Evolutionary conservation across 768 basidiomycete genomes (phyloP).

Genomic region (Hemileccinum impolitum): DNA sequence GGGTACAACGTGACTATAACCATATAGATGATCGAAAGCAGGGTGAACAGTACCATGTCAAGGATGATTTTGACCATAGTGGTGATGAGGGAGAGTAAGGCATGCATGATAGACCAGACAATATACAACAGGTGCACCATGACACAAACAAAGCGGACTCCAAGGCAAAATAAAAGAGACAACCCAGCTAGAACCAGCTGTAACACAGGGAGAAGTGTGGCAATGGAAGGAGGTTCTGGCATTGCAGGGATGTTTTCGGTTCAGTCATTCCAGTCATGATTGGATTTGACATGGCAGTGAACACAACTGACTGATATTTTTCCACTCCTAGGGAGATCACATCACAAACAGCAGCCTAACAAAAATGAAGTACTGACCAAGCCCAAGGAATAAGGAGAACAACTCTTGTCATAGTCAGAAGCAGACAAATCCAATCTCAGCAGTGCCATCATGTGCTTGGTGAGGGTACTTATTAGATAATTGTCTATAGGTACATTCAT

Average conservation of each 20-base stretch:
- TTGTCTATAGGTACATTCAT: no score
- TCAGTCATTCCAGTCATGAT: not conserved
- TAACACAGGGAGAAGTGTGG: slow-evolving; percentile 20
- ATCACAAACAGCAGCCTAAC: no score
- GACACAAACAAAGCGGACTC: slow-evolving; percentile 8
- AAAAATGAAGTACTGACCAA: not conserved
- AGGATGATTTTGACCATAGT: slow-evolving; percentile 40
- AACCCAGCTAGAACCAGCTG: slow-evolving; percentile 5
- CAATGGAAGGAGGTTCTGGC: slow-evolving; percentile 23
- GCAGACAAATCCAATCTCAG: no score
- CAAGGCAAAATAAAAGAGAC: slow-evolving; percentile 16
- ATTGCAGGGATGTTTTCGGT: not conserved
- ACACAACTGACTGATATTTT: no score
- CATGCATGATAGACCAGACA: slow-evolving; percentile 28
- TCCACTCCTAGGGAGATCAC: no score
- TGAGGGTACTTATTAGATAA: no score
- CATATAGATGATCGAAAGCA: slow-evolving; percentile 38
- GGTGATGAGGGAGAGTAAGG: slow-evolving; percentile 47
- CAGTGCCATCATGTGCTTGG: no score
- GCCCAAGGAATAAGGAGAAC: not conserved
- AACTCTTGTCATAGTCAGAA: no score
- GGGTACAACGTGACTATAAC: slow-evolving; percentile 48
- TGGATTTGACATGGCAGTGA: slow-evolving; percentile 9
- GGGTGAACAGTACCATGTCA: slow-evolving; percentile 43
- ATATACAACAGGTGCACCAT: slow-evolving; percentile 18